Evolutionary conservation across 306 rosid genomes (phyloP), one percentile per base, ranked within the genome.

Genomic region (Cucumis melo): DNA sequence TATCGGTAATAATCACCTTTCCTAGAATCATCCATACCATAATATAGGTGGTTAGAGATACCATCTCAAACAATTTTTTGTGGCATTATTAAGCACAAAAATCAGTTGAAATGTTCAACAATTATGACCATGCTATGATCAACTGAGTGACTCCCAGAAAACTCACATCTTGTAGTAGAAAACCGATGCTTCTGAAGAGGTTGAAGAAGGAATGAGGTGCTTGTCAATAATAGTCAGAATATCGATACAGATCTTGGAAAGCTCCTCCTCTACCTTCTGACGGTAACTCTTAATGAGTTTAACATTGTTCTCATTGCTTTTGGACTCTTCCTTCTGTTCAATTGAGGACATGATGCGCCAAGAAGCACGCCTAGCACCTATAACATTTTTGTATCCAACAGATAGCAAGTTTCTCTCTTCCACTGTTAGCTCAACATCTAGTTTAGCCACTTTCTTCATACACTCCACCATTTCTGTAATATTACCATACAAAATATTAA

Each of bases 281-380:
- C 97, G 87, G 85, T 93, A 93, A 79, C 86, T 74, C 87, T 90
- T 90, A 77, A 93, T 91, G 85, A 88, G 85, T 81, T 86, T 93
- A 70, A 93, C 98, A 80, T 93, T 91, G 81, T 88, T 78, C 76
- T 93, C 98, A 64, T 93, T 93, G 46, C 94, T 93, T 84, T 93
- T 93, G 12, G 96, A 84, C 86, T 93, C 98, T 85, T 93, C 98
- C 87, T 90, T 93, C 83, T 93, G 98, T 86, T 93, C 97, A 81
- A 93, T 93, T 56, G 98, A 93, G 54, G 98, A 91, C 98, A 93
- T 93, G 34, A 93, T 93, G 23, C 98, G 96, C 98, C 98, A 93
- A 7, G 98, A 93, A 64, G 98, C 98, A 75, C 98, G 81, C 51
- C 97, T 78, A 53, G 98, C 98, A 73, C 98, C 98, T 62, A 93